These are phyloP conservation scores for Periglandula ipomoeae DNA, from an alignment of 2,329 filamentous ascomycete genomes.

Conservation along the genomic window DNA sequence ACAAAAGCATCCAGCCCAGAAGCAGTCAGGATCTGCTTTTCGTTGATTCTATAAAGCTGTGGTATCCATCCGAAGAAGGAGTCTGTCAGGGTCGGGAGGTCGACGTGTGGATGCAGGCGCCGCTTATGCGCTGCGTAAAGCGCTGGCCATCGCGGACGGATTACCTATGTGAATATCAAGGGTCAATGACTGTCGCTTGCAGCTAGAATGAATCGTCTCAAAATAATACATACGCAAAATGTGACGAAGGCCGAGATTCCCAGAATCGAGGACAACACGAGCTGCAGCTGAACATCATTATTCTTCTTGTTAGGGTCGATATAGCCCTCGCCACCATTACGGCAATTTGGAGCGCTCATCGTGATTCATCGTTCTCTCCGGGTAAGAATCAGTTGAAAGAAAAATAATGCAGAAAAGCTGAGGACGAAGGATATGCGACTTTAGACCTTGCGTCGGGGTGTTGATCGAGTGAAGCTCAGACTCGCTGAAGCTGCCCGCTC, in stretches of 20 bases:
- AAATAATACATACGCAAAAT: constrained; percentile 54
- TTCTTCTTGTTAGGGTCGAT: constrained; percentile 15
- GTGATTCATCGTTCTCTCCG: constrained; percentile 6
- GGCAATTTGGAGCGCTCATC: constrained; percentile 2
- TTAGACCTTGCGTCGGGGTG: not conserved
- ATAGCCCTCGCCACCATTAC: constrained; percentile 11
- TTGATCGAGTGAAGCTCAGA: not conserved
- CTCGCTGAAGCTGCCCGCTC: not conserved
- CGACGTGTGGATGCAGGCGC: constrained; percentile 48
- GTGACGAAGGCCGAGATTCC: constrained; percentile 62
- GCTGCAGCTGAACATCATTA: constrained; percentile 52
- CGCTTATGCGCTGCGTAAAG: constrained; percentile 86
- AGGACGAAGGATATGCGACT: not conserved
- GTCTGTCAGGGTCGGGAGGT: constrained; percentile 71
- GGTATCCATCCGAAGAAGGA: constrained; percentile 92
- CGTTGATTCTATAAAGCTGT: constrained; percentile 71
- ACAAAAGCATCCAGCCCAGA: constrained; percentile 94
- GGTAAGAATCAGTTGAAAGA: not conserved
- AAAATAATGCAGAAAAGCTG: not conserved
- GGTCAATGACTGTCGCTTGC: not conserved
- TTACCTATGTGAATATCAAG: constrained; percentile 42
- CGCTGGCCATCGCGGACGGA: constrained; percentile 84
- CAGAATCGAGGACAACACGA: constrained; percentile 61
- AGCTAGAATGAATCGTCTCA: not conserved
- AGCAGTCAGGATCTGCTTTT: constrained; percentile 81